Conservation (phyloP, 345 rosid species). For the Luvunga scandens region DNA sequence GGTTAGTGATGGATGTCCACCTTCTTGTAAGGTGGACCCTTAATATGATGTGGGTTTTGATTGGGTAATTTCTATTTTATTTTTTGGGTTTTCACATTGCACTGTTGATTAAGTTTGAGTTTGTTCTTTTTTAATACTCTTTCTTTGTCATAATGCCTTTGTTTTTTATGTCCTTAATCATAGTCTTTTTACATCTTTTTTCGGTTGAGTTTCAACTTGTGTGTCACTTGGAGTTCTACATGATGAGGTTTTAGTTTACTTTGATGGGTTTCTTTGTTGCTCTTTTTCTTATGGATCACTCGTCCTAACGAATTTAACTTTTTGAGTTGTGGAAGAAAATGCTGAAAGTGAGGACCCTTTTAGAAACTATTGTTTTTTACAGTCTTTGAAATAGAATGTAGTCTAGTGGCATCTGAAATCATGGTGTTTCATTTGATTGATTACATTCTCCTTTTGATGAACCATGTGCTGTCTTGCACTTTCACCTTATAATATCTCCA, state of each 20-base stretch:
- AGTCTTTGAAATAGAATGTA: not conserved
- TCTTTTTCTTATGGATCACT: not conserved
- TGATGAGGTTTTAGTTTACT: constrained; percentile 3
- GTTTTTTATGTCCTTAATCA: not conserved
- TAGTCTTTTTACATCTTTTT: not conserved
- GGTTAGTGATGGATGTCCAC: constrained; percentile 41
- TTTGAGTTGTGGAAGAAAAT: not conserved
- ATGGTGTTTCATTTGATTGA: not conserved
- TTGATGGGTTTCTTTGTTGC: not conserved
- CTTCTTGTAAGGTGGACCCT: constrained; percentile 25
- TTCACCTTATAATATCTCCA: constrained; percentile 4
- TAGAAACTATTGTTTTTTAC: not conserved
- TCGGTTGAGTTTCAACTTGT: not conserved
- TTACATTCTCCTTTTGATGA: not conserved
- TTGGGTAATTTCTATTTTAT: not conserved
- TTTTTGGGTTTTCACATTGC: constrained; percentile 18
- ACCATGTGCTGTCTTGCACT: constrained; percentile 10
- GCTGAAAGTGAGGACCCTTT: not conserved
- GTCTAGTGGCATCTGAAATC: constrained; percentile 2
- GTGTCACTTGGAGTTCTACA: not conserved
- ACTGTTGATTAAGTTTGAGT: constrained; percentile 8
- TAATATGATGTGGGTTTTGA: constrained; percentile 11
- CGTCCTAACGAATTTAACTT: not conserved
- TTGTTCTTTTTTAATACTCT: not conserved
- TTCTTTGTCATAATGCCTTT: not conserved